phyloP scores from a whole-genome alignment of 1,284 basidiomycete species.

The Gomphus sp. region DNA sequence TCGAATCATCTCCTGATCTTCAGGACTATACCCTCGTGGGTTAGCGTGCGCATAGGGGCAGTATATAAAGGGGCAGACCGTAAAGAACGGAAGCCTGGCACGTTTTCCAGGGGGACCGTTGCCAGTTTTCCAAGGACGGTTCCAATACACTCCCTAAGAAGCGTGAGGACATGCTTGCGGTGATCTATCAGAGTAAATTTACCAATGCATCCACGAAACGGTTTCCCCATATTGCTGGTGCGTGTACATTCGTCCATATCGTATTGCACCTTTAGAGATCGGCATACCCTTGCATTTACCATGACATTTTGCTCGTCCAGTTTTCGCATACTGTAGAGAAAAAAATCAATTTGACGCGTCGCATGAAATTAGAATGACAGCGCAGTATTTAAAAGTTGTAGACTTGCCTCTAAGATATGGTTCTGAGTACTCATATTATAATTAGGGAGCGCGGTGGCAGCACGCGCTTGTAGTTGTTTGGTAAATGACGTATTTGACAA shows the following conservation, averaged over 20 bases:
- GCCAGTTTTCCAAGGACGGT: constrained; percentile 44
- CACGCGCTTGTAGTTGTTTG: neutral
- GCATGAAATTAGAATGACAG: neutral
- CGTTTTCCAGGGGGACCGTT: constrained; percentile 28
- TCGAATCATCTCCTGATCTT: constrained; percentile 54
- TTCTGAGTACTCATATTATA: constrained; percentile 3
- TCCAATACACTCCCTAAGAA: constrained; percentile 56
- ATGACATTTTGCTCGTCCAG: constrained; percentile 56
- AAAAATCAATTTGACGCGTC: neutral
- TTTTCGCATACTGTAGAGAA: constrained; percentile 54
- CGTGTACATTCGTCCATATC: constrained; percentile 45
- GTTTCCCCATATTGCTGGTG: constrained; percentile 44
- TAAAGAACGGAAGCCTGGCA: constrained; percentile 44
- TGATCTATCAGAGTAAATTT: constrained; percentile 11
- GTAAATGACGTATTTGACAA: neutral
- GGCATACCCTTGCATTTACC: constrained; percentile 50
- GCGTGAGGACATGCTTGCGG: constrained; percentile 3
- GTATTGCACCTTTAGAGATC: constrained; percentile 45
- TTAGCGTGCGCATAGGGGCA: neutral
- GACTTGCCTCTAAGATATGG: constrained; percentile 5
- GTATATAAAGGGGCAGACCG: constrained; percentile 26
- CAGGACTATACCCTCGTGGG: constrained; percentile 25
- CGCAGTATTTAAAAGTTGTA: neutral
- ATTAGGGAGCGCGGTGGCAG: neutral
- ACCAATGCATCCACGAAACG: constrained; percentile 71